Percentiles rank a stretch among this genome's conserved stretches.
Evolutionary conservation across 257 asterid species (phyloP).

Genomic region (Gynochthodes officinalis): DNA sequence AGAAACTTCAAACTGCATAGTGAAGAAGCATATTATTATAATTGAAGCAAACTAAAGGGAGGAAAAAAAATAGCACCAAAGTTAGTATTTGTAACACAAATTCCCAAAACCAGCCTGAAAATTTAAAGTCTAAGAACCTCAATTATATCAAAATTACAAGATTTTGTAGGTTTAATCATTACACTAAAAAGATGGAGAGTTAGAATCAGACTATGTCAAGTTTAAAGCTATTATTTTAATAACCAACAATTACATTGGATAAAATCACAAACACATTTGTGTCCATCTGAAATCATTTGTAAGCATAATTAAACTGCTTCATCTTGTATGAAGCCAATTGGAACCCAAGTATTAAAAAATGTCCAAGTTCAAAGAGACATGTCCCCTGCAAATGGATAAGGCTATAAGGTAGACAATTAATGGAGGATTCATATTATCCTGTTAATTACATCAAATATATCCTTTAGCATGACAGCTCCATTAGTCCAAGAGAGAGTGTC

Average conservation of each 20-base stretch:
- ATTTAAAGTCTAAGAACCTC: too few species aligned
- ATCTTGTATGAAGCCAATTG: neutral
- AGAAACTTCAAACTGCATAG: neutral
- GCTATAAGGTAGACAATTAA: neutral
- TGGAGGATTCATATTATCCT: neutral
- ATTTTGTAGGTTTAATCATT: too few species aligned
- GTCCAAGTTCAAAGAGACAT: neutral
- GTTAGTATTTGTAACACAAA: neutral
- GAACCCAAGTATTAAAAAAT: neutral
- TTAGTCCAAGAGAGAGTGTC: neutral
- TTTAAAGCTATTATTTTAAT: neutral
- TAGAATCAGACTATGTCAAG: neutral
- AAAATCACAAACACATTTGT: neutral
- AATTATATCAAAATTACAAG: neutral
- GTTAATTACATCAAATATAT: neutral
- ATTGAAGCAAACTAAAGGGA: neutral
- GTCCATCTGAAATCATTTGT: neutral
- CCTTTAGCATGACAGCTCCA: neutral
- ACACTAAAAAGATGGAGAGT: neutral
- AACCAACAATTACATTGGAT: too few species aligned
- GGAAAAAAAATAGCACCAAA: neutral
- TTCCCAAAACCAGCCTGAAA: neutral
- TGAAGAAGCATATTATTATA: neutral
- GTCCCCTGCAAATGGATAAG: neutral
- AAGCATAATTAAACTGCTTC: neutral